phyloP scores from a whole-genome alignment of 495 filamentous ascomycete species.

The Aspergillus egyptiacus region DNA sequence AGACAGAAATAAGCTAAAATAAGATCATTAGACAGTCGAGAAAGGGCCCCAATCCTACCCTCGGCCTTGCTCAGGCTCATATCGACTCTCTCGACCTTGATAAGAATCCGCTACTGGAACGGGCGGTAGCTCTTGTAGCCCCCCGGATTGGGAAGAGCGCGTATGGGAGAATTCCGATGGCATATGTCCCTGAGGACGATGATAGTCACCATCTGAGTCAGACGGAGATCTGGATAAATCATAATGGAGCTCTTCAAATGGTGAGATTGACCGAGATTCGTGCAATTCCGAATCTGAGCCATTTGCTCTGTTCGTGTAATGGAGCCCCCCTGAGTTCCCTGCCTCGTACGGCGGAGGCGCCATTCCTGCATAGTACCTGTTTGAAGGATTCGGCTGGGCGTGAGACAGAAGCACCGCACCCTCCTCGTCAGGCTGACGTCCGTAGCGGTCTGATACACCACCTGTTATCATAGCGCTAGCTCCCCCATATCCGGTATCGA shows the following conservation, averaged over 20 bases:
- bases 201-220: conserved; percentile 6
- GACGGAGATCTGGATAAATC: conserved; percentile 14
- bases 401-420: conserved; percentile 36
- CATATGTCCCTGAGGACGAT: background rate
- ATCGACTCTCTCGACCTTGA: conserved; percentile 27
- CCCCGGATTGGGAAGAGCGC: conserved; percentile 9
- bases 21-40: conserved; percentile 8
- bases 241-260: conserved; percentile 25
- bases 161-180: background rate
- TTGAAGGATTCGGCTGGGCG: conserved; percentile 36
- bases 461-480: conserved; percentile 22
- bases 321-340: conserved; percentile 19
- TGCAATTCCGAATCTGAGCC: conserved; percentile 10
- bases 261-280: conserved; percentile 18
- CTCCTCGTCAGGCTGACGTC: conserved; percentile 30
- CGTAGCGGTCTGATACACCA: conserved; percentile 20
- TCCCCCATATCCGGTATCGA: conserved; percentile 32
- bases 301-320: conserved; percentile 10
- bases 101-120: conserved; percentile 36
- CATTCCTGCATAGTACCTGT: conserved; percentile 4
- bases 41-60: conserved; percentile 19
- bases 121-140: conserved; percentile 27
- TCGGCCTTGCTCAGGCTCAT: conserved; percentile 19
- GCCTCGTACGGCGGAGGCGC: conserved; percentile 20
- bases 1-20: background rate